Base-by-base conservation (phyloP, 805 yeast genomes). In the Yamadazyma ubonensis region DNA sequence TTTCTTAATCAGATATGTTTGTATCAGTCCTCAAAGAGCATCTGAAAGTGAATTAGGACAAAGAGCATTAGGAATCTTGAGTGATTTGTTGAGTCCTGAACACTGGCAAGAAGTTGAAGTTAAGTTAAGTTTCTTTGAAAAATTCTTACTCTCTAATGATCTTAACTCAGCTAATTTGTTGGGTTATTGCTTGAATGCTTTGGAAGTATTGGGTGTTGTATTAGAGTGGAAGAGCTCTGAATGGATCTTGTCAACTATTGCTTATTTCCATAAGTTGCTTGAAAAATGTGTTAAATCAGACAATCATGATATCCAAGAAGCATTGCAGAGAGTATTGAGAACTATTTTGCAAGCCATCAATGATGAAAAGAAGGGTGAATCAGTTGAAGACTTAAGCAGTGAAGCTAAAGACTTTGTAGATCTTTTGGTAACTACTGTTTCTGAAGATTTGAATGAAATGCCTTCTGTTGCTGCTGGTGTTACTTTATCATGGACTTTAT, bases 101-200 rank as follows among this genome's bases (percentile, higher is more conserved):
- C 79, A 77, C 45, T 91, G 98, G 98, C 74, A 87, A 0, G 96
- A 88, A 49, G 95, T 88, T 5, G 76, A 82, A n/a, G 89, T 93
- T 14, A 87, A 87, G 51, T 69, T 93, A 23, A 76, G 83, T 1
- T 89, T 86, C 60, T 93, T 93, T 55, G 99, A 93, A 50, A 80
- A 93, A 46, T 86, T 89, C 52, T 65, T 93, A 39, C 78, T 86
- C 14, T 81, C 86, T 21, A 80, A 86, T 41, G 96, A 91, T 48
- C 67, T 85, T 42, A 78, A 75, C 26, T 75, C 88, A 10, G 74
- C 79, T 25, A 81, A 81, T 44, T 73, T 85, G 29, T 58, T 88
- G 17, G 87, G 89, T 2, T 83, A 85, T 50, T 86, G 96, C 50
- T 68, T 90, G 53, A 95, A 93, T 62, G 96, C 99, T 0, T 64